Percentiles rank a stretch among this genome's conserved stretches.
phyloP scores from a whole-genome alignment of 805 yeast genomes.

The Kazachstania martiniae region DNA sequence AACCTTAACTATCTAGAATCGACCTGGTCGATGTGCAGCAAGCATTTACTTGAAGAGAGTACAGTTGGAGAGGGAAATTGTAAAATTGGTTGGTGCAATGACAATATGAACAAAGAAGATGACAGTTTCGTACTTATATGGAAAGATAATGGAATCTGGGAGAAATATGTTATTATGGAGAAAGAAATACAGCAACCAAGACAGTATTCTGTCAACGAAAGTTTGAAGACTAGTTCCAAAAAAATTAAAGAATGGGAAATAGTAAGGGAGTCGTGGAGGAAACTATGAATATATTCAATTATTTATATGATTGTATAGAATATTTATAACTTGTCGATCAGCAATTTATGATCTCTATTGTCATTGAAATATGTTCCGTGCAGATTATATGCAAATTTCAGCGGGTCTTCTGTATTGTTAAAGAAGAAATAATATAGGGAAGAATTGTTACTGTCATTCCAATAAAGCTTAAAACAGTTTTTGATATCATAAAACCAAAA shows the following conservation, averaged over 20 bases:
- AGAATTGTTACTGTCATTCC: slow-evolving; percentile 13
- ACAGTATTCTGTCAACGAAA: slow-evolving; percentile 12
- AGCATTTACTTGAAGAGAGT: slow-evolving; percentile 34
- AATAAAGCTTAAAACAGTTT: slow-evolving; percentile 19
- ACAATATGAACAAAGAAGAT: slow-evolving; percentile 33
- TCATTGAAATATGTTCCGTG: slow-evolving; percentile 33
- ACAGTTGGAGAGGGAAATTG: slow-evolving; percentile 16
- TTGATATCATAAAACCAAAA: slow-evolving; percentile 26
- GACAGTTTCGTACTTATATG: slow-evolving; percentile 66
- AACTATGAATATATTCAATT: slow-evolving; percentile 23
- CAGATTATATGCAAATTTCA: slow-evolving; percentile 39
- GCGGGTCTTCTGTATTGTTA: slow-evolving; percentile 35
- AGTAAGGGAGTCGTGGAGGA: slow-evolving; percentile 62
- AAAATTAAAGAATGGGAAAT: slow-evolving; percentile 40
- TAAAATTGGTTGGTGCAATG: slow-evolving; percentile 22
- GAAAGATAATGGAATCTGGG: slow-evolving; percentile 71
- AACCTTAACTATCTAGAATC: slow-evolving; percentile 69
- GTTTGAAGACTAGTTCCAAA: slow-evolving; percentile 14
- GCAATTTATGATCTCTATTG: slow-evolving; percentile 7
- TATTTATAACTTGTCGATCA: slow-evolving; percentile 13
- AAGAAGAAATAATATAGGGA: slow-evolving; percentile 29
- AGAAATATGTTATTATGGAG: slow-evolving; percentile 65
- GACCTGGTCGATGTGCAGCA: slow-evolving; percentile 80
- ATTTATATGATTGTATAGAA: slow-evolving; percentile 22
- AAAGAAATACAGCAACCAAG: too few species aligned